Evolutionary conservation across 106 monocot species (phyloP), one percentile per base, ranked within the genome.

Genomic region (Posidonia australis): DNA sequence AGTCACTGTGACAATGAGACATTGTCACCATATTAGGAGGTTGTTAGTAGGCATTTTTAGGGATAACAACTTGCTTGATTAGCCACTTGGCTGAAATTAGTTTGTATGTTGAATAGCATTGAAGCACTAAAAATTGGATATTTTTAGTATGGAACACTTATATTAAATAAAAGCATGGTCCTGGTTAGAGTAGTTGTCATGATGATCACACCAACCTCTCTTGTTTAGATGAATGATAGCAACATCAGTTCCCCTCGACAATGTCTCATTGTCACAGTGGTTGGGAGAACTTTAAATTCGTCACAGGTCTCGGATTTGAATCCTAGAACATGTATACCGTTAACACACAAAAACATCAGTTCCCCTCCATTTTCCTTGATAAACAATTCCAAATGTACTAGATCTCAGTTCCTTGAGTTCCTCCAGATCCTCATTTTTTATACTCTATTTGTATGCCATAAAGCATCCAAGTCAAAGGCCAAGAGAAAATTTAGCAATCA

Each of bases 311-410:
- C n/a, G n/a, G n/a, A n/a, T n/a, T n/a, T n/a, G n/a, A n/a, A n/a
- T n/a, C n/a, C n/a, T n/a, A n/a, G n/a, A n/a, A n/a, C n/a, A n/a
- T n/a, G n/a, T n/a, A n/a, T 72, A 76, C 24, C 76, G 76, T 55
- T 72, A 71, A 66, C 76, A 76, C 30, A 76, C 76, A 29, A 76
- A 76, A 72, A 80, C 80, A 71, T 80, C 80, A 22, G 76, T 60
- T 14, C 80, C 80, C 67, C 80, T 76, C 80, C 80, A 80, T 57
- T 80, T 80, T 58, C 76, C 80, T 58, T 80, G 72, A 68, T 76
- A 80, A 16, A 80, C 80, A 66, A 76, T 80, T 51, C 80, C 80
- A 76, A 80, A 80, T 23, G 80, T 76, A 36, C 80, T 76, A 41
- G 80, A 80, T 67, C 80, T 76, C 22, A 80, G 56, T 64, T 80